These are phyloP conservation scores for Nothomitra cinnamomea DNA, from an alignment of 2,329 filamentous ascomycete genomes.

Conservation along the genomic window DNA sequence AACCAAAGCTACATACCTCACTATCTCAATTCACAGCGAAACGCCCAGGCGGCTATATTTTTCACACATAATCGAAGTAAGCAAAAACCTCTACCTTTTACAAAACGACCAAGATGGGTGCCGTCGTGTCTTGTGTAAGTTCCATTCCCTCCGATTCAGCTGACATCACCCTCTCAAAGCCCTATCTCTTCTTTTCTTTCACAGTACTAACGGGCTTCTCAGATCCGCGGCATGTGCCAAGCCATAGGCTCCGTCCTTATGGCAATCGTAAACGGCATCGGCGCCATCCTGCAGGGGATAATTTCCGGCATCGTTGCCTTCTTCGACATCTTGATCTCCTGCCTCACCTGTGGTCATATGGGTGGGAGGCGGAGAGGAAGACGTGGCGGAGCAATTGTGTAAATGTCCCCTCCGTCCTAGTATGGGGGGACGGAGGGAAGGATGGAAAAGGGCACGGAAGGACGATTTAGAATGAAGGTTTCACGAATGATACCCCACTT, in stretches of 20 bases:
- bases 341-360: constrained; percentile 33
- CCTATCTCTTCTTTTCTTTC: background rate
- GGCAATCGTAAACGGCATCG: constrained; percentile 51
- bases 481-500: background rate
- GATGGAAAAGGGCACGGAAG: too few relatives aligned
- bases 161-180: background rate
- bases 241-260: constrained; percentile 51
- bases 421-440: too few relatives aligned
- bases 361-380: constrained; percentile 13
- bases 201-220: background rate
- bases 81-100: background rate
- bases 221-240: constrained; percentile 3
- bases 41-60: too few relatives aligned
- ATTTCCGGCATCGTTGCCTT: constrained; percentile 49
- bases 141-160: background rate
- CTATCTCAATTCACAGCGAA: too few relatives aligned
- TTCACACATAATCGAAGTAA: too few relatives aligned
- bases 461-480: too few relatives aligned
- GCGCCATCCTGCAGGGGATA: constrained; percentile 45
- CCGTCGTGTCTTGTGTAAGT: constrained; percentile 70
- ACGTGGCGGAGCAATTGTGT: background rate
- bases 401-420: too few relatives aligned
- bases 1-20: background rate
- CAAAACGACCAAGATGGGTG: constrained; percentile 48
- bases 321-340: constrained; percentile 49